A percentile compares a stretch with the other conserved stretches of the same genome.
These are phyloP conservation scores for Chlamydomonas applanata DNA, from an alignment of 139 green algal genomes.

Conservation along the genomic window DNA sequence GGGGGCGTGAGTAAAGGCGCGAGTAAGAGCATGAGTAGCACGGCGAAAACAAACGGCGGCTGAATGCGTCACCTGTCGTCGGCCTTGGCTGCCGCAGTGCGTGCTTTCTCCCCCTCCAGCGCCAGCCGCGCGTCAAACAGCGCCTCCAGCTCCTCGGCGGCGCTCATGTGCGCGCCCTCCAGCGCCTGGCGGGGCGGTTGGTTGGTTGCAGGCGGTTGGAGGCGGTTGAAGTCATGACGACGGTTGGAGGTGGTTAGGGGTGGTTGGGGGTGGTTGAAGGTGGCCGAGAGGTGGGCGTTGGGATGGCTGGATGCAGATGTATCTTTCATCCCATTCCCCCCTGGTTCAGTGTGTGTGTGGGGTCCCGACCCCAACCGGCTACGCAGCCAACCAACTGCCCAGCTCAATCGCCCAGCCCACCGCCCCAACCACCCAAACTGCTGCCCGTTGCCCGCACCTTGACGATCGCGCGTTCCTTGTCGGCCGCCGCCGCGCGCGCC, in stretches of 20 bases:
- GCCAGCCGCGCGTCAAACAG: slow-evolving; percentile 45
- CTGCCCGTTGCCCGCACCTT: slow-evolving; percentile 12
- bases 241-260: no score
- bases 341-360: no score
- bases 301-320: no score
- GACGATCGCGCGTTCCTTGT: slow-evolving; percentile 12
- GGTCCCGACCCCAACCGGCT: no score
- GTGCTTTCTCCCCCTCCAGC: slow-evolving; percentile 30
- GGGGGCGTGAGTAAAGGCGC: no score
- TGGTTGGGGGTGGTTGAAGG: no score
- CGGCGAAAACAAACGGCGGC: neutral
- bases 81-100: slow-evolving; percentile 5
- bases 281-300: no score
- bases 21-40: no score
- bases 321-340: no score
- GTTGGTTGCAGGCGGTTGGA: no score
- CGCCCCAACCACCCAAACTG: neutral
- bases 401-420: no score
- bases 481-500: neutral
- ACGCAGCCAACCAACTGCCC: neutral
- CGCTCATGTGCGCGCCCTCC: slow-evolving; percentile 39
- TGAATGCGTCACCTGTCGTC: slow-evolving; percentile 29
- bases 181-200: slow-evolving; percentile 20
- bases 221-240: no score
- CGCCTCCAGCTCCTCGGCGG: slow-evolving; percentile 55